These are phyloP conservation scores for Lunasporangiospora selenospora DNA, from an alignment of 192 early-diverging fungal genomes.

Conservation along the genomic window DNA sequence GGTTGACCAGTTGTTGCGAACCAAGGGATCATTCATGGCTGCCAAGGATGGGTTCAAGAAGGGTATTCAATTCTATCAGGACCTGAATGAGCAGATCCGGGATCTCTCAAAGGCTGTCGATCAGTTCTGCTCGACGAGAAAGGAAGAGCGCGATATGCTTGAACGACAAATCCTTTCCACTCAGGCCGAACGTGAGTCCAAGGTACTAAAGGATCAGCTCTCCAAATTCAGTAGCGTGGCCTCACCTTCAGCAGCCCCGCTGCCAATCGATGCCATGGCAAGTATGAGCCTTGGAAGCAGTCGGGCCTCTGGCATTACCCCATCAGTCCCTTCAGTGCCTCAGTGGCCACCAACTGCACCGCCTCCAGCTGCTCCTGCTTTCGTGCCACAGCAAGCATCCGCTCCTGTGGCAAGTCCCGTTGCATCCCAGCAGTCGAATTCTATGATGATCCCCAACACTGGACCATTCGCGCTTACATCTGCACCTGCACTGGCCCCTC, in stretches of 20 bases:
- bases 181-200: constrained; percentile 66
- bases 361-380: constrained; percentile 26
- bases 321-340: background rate
- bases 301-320: background rate
- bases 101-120: constrained; percentile 57
- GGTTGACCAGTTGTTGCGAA: constrained; percentile 72
- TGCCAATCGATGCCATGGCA: constrained; percentile 19
- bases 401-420: constrained; percentile 1
- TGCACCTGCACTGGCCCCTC: background rate
- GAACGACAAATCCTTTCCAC: constrained; percentile 57
- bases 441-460: constrained; percentile 39
- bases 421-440: constrained; percentile 10
- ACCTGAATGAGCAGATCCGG: constrained; percentile 64
- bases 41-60: constrained; percentile 66
- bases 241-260: constrained; percentile 6
- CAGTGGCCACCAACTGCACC: constrained; percentile 21
- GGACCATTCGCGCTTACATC: constrained; percentile 29
- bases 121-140: constrained; percentile 65
- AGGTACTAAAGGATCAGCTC: constrained; percentile 66
- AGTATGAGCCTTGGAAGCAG: constrained; percentile 14
- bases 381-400: constrained; percentile 17
- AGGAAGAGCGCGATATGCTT: constrained; percentile 65
- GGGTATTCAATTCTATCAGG: constrained; percentile 75
- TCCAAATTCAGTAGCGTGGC: constrained; percentile 42
- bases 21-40: constrained; percentile 68